Base-by-base conservation (phyloP, 2,329 filamentous ascomycete species). In the Exophiala aquamarina region DNA sequence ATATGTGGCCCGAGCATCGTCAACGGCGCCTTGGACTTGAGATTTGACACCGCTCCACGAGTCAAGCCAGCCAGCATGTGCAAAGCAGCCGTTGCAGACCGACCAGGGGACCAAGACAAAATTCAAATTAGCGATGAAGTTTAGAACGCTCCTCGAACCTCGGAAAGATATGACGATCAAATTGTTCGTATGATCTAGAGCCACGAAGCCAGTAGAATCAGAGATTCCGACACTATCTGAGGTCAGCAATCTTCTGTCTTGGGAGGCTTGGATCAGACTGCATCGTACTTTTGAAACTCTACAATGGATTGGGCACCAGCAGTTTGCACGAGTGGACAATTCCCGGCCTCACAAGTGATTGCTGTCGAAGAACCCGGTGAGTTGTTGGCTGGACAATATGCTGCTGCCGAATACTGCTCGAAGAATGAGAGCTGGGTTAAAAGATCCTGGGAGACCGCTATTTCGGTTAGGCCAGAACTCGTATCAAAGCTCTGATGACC, bases 391-490 rank as follows among this genome's bases (percentile, higher is more conserved):
- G 67, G 56, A 58, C 77, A 79, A 60, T 79, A 79, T 15, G 75
- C 66, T 3, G 77, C 76, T 2, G 75, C 76, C 2, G 75, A 68
- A 58, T 76, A 80, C 49, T 79, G 70, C 32, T 72, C 70, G 59
- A 73, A 76, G 52, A 77, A 64, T 2, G 65, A 62, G 6, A 79
- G 62, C 33, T 72, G 61, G 13, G 63, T 57, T 29, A 76, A 61
- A 8, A 72, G 51, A 15, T 60, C 60, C n/a, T 64, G 40, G 0
- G 70, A 69, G 23, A 77, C 66, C 36, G 61, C 68, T 70, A 17
- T 6, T 9, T 26, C 7, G 35, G 35, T 13, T 7, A 19, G 23
- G 6, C 23, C 11, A 26, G 11, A 6, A 26, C 6, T 26, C 11
- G 23, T 6, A 26, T 6, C 6, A 26, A 11, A 11, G 23, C 11